Base-by-base conservation (phyloP, 164 flowering plant genomes). In the Tetracentron sinense region DNA sequence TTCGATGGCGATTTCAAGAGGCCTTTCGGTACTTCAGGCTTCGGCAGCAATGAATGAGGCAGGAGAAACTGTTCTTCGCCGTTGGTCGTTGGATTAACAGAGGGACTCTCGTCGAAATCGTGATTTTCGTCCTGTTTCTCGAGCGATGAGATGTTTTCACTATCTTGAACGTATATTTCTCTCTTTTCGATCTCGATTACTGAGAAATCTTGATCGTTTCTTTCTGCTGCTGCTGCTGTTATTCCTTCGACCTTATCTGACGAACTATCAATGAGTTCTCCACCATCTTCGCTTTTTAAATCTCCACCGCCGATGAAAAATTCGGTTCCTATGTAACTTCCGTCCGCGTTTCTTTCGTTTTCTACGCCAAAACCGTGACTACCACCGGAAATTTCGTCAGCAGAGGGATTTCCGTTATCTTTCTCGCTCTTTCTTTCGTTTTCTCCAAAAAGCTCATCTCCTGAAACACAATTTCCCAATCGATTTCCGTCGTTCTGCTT, bases 1-100 rank as follows among this genome's bases (percentile, higher is more conserved):
- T 56, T 60, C 15, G 67, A 49, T 59, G 31, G 10, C 16, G 76
- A 64, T 49, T 31, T 48, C 28, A 17, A 7, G 22, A 70, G 27
- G 5, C 82, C 80, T 6, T 71, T 76, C 2, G 86, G 89, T 1
- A 80, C 71, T 66, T 81, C 82, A 4, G 86, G 89, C 64, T 72
- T 72, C 12, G 89, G 89, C 6, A 85, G 79, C 29, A 60, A 70
- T 10, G 74, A 51, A n/a, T 69, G 78, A 26, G 82, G 85, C 30
- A 56, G 66, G 51, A 73, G 17, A n/a, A 73, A 38, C 31, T 51
- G 26, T 10, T 28, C 63, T 0, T 58, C 63, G 28, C 61, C 48
- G 30, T 54, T 30, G 14, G 35, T 55, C 11, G 44, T 6, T 2
- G n/a, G 16, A 42, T 42, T n/a, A 19, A 10, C 21, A 14, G 33